Evolutionary conservation across 148 eudicot genomes (phyloP), one percentile per base, ranked within the genome.

Genomic region (Arctostaphylos glauca): DNA sequence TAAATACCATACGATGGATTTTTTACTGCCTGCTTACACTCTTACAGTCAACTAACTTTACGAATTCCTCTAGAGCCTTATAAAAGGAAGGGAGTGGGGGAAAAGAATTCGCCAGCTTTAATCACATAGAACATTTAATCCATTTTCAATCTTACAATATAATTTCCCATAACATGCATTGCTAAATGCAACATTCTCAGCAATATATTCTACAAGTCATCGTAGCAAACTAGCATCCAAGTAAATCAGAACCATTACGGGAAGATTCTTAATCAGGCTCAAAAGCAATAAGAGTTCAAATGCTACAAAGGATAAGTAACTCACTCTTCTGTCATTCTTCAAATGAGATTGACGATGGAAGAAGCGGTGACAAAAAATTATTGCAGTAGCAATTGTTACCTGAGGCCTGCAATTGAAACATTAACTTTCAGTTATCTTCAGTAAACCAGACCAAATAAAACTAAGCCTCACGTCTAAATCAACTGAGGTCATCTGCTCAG

Each of bases 341-440:
- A 87, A 87, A 88, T 93, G 96, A 16, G 96, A 93, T 83, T 93
- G 96, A 60, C 96, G 94, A 62, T 90, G 91, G 78, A 90, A 93
- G 88, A 91, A 93, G 59, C 96, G 96, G 74, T 93, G 96, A 85
- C 94, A 93, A 85, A 93, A 93, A 50, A 93, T 88, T 52, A 93
- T 93, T 74, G 96, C 94, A 38, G 94, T 93, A 58, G 96, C 96
- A 82, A 93, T 93, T 44, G 96, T 93, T 60, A 93, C 94, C 89
- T 93, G 96, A 48, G 96, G 96, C 84, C 96, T 93, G 93, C 90
- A 90, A 16, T 80, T 52, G 9, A 62, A 81, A 81, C 44, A 80
- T 73, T 14, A 83, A 81, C 47, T 23, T 47, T 18, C 78, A 76
- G 21, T 52, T 68, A 19, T 55, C 25, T 58, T 83, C 25, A 18